Percentiles rank a stretch among this genome's conserved stretches.
Conservation (phyloP, 2,329 filamentous ascomycete species). For the Fusarium brevicatenulatum region DNA sequence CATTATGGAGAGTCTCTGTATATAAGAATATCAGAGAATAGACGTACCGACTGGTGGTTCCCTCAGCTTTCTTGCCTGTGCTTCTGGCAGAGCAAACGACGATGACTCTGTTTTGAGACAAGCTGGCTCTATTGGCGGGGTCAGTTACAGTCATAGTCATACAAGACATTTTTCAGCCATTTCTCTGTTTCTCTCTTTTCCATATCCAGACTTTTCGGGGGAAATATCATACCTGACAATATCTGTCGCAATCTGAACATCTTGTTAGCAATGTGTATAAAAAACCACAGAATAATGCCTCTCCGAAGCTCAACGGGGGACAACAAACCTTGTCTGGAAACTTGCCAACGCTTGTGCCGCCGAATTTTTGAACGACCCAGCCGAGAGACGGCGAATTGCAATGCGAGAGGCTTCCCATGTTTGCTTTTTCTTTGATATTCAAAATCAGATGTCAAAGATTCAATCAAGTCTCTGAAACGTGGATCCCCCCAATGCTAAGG, state of each 20-base stretch:
- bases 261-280: constrained; percentile 9
- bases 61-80: constrained; percentile 92
- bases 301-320: constrained; percentile 18
- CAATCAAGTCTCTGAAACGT: not conserved
- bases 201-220: not conserved
- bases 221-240: constrained; percentile 53
- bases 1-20: not conserved
- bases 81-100: constrained; percentile 96
- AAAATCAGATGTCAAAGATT: not conserved
- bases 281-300: constrained; percentile 8
- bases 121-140: constrained; percentile 51
- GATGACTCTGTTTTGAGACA: constrained; percentile 79
- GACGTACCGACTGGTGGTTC: constrained; percentile 91
- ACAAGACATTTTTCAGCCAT: constrained; percentile 12
- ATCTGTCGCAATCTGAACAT: constrained; percentile 53
- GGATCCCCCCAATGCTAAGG: not conserved
- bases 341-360: constrained; percentile 94
- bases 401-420: constrained; percentile 49
- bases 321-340: constrained; percentile 75
- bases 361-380: constrained; percentile 96
- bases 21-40: not conserved
- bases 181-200: not conserved
- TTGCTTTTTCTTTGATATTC: not conserved
- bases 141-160: constrained; percentile 38
- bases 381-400: constrained; percentile 56